Base-by-base conservation (phyloP, 139 green algal genomes). In the Asterochloris erici region DNA sequence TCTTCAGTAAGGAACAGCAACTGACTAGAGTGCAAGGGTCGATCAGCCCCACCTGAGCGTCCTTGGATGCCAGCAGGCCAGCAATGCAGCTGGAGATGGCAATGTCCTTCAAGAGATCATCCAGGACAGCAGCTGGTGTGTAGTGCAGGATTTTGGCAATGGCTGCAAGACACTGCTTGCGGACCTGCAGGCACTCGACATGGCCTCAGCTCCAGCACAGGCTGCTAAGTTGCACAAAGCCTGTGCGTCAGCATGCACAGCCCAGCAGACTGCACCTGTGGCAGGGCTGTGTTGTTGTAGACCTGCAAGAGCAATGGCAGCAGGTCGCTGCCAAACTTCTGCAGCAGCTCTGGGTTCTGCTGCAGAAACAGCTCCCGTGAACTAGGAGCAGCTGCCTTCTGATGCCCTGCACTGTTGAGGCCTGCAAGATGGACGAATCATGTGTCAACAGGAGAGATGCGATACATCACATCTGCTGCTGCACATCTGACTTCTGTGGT, bases 51-150 rank as follows among this genome's bases (percentile, higher is more conserved):
- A 54, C 38, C 38, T 62, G 84, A 62, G 0, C 80, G n/a, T 99
- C 95, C 0, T 89, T 85, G 15, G 87, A 87, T 0, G 73, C 19
- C 79, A 99, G 91, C 82, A 99, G 88, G 21, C 84, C 71, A 13
- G 94, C 93, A 27, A 99, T 81, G 69, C 98, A 96, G 83, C 82
- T 90, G 63, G 94, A 93, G 19, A 97, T 89, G 63, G 92, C 84
- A 79, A 96, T 38, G 76, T 95, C 90, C 15, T 84, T 68, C 70
- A 98, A 87, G 21, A 92, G 83, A 12, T 83, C 84, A 12, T 83
- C 66, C 73, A 99, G 90, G 54, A 91, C 88, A 1, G 84, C 74
- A 0, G 89, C 28, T 0, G 89, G 79, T 27, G 84, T 83, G 68
- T 90, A 88, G 68, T 90, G 78, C 27, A 99, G 81, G 66, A 98